These are phyloP conservation scores for Pichia sp. DNA, from an alignment of 1,139 yeast species.

Conservation along the genomic window DNA sequence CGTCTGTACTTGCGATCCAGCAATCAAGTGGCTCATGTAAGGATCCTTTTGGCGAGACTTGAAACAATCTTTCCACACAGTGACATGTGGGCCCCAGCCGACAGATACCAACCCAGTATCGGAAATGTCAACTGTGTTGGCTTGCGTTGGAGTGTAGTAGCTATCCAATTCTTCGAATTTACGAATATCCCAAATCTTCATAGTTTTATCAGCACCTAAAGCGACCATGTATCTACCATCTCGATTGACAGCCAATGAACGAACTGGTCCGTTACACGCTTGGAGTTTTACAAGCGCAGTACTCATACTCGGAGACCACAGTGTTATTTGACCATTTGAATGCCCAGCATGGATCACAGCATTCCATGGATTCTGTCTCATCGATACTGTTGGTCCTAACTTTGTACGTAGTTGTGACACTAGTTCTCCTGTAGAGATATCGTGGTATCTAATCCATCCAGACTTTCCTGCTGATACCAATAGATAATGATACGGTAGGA, in stretches of 20 bases:
- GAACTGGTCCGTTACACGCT: slow-evolving; percentile 79
- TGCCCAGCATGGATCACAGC: slow-evolving; percentile 95
- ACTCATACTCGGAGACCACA: slow-evolving; percentile 91
- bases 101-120: slow-evolving; percentile 85
- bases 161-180: slow-evolving; percentile 71
- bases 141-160: slow-evolving; percentile 81
- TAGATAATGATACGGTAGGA: slow-evolving; percentile 87
- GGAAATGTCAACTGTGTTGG: slow-evolving; percentile 71
- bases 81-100: slow-evolving; percentile 93
- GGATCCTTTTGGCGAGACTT: slow-evolving; percentile 67
- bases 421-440: slow-evolving; percentile 86
- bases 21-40: slow-evolving; percentile 84
- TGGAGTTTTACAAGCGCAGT: slow-evolving; percentile 82
- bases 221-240: slow-evolving; percentile 94
- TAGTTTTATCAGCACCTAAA: slow-evolving; percentile 77
- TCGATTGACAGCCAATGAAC: slow-evolving; percentile 83
- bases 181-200: slow-evolving; percentile 93
- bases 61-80: slow-evolving; percentile 77
- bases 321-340: slow-evolving; percentile 83
- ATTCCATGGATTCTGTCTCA: slow-evolving; percentile 93
- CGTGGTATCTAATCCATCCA: slow-evolving; percentile 88
- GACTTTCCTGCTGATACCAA: slow-evolving; percentile 85
- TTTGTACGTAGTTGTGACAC: slow-evolving; percentile 83
- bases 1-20: slow-evolving; percentile 69
- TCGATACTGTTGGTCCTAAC: slow-evolving; percentile 82